Conservation (phyloP, 768 basidiomycete species). For the Scleroderma bovista region DNA sequence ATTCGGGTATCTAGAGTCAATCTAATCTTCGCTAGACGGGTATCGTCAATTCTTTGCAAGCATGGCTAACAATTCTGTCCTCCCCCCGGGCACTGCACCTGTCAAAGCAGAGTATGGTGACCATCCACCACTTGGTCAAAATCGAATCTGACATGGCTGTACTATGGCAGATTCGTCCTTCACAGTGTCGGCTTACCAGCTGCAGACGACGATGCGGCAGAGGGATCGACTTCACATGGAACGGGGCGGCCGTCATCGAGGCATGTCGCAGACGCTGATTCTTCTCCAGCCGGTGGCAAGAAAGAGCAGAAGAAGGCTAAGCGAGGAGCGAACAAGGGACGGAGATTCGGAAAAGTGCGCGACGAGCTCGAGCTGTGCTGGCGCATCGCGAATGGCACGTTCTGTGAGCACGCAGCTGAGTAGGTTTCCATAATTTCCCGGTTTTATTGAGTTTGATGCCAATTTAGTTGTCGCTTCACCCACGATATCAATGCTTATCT, state of each 20-base stretch:
- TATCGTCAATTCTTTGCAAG: neutral
- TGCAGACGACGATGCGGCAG: constrained; percentile 59
- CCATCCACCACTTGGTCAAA: neutral
- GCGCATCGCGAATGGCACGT: constrained; percentile 61
- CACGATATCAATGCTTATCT: constrained; percentile 80
- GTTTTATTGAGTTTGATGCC: neutral
- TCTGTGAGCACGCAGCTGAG: constrained; percentile 69
- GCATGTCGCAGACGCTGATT: constrained; percentile 29
- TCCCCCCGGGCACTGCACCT: constrained; percentile 43
- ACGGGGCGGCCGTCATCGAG: constrained; percentile 21
- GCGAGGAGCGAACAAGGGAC: constrained; percentile 77
- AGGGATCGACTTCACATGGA: constrained; percentile 43
- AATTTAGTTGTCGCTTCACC: constrained; percentile 62
- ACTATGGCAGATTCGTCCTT: constrained; percentile 39
- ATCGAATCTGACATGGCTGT: neutral
- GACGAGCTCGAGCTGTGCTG: constrained; percentile 85
- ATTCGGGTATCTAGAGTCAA: neutral
- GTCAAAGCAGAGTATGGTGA: constrained; percentile 50
- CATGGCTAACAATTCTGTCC: constrained; percentile 7
- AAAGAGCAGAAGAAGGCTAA: constrained; percentile 67
- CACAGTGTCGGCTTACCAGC: constrained; percentile 17
- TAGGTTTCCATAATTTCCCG: constrained; percentile 29
- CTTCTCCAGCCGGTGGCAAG: constrained; percentile 26
- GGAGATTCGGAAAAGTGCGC: constrained; percentile 69
- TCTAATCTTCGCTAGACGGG: neutral